phyloP scores from a whole-genome alignment of 176 grass and related monocot species.

The Aegilops longissima region DNA sequence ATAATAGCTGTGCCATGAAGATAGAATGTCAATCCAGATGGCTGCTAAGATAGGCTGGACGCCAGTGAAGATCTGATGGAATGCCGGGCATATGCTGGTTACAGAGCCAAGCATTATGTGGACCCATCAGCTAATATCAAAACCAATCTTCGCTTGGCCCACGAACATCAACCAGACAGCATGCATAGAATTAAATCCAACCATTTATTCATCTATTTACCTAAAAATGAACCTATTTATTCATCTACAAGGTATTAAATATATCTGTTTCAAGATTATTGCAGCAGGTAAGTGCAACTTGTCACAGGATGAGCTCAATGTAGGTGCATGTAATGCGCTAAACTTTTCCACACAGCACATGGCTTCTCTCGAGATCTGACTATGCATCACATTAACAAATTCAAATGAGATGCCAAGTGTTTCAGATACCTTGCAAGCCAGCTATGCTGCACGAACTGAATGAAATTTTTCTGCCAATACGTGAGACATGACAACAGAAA shows the following conservation, averaged over 20 bases:
- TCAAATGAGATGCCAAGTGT: background rate
- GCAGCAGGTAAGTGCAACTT: background rate
- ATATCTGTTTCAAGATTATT: conserved; percentile 10
- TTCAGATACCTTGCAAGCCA: background rate
- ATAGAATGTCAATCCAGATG: background rate
- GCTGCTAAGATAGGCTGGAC: background rate
- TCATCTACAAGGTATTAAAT: background rate
- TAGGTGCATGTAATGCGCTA: background rate
- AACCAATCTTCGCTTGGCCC: no score
- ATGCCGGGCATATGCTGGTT: background rate
- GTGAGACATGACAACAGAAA: conserved; percentile 1
- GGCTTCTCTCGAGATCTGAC: background rate
- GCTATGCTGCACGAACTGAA: background rate
- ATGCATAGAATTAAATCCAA: background rate
- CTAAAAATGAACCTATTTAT: background rate
- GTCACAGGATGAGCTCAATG: background rate
- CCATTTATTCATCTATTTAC: background rate
- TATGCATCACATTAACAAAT: background rate
- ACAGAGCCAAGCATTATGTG: no score
- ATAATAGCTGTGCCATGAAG: background rate
- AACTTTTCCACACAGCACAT: background rate
- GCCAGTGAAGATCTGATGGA: background rate
- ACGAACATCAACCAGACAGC: no score
- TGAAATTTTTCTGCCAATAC: background rate
- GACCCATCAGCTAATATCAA: no score